Base-by-base conservation (phyloP, 495 filamentous ascomycete genomes). In the Parathielavia hyrcaniae region DNA sequence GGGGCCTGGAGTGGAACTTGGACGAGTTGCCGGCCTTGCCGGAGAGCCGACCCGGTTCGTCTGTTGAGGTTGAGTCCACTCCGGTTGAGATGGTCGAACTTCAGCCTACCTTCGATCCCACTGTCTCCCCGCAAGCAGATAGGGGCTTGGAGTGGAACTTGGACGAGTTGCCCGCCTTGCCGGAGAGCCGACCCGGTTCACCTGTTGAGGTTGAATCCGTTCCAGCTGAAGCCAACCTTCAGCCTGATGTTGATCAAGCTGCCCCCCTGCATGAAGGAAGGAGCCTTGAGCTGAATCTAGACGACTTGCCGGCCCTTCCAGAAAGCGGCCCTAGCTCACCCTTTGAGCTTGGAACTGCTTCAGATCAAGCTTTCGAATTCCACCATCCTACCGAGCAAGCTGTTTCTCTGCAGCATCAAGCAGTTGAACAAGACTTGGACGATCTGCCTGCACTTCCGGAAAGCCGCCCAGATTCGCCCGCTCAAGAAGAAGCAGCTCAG, bases 21-120 rank as follows among this genome's bases (percentile, higher is more conserved):
- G 55, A 73, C 60, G 58, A 68, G 61, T 12, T 71, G 64, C 62
- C 52, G 66, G 5, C 60, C 60, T 26, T 61, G 0, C 53, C 50
- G 5, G 43, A 49, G n/a, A 60, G 58, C 44, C 53, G 53, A 1
- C 23, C 46, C 14, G 47, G n/a, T 5, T 61, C 59, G 9, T 54
- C 59, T 19, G 30, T 7, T 23, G 7, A 41, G 20, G 20, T 13
- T 8, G 35, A 40, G 36, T 0, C 30, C 12, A 13, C 50, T 4
- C 13, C 38, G 16, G 2, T 20, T 23, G 36, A 35, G 4, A 11
- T 5, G n/a, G 5, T 26, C 39, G 36, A 55, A 17, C 41, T 17
- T 46, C 17, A 41, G 17, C 20, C 35, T 14, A 8, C 11, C 26
- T 4, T 20, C 4, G 38, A 30, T 30, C 39, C 23, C 17, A 20